These are phyloP conservation scores for Cymbopogon citratus DNA, from an alignment of 176 grass and related monocot species.

Conservation along the genomic window DNA sequence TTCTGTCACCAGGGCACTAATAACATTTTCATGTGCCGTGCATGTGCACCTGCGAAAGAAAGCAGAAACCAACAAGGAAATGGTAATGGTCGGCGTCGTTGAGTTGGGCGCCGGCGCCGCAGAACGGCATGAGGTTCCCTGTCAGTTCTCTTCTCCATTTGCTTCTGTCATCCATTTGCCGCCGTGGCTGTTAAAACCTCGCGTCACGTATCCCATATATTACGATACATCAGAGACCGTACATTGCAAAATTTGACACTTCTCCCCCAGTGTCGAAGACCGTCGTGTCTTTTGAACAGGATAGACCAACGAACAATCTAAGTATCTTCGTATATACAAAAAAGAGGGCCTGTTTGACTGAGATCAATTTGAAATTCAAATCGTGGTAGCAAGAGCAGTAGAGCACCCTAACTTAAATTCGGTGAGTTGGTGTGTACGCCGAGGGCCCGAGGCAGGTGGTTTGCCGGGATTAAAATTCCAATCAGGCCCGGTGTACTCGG, in stretches of 20 bases:
- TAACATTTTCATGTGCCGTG: conserved; percentile 10
- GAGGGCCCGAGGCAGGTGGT: too few species aligned
- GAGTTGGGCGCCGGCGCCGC: background rate
- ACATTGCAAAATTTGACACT: background rate
- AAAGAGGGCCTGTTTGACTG: too few species aligned
- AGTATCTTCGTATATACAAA: too few species aligned
- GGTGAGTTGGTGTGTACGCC: too few species aligned
- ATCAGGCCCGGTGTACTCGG: background rate
- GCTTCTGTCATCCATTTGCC: background rate
- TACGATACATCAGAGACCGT: too few species aligned
- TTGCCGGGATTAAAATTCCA: background rate
- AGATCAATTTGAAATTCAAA: too few species aligned
- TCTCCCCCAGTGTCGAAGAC: too few species aligned
- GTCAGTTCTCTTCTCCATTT: background rate
- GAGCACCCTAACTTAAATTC: too few species aligned
- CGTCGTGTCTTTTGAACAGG: too few species aligned
- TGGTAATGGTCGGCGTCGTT: conserved; percentile 24
- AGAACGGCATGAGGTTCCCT: background rate
- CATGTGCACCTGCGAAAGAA: background rate
- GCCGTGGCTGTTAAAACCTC: background rate
- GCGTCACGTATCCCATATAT: background rate
- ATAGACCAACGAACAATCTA: too few species aligned
- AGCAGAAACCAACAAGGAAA: background rate
- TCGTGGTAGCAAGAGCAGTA: too few species aligned
- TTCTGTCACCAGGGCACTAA: background rate